Conservation (phyloP, 495 filamentous ascomycete species). For the Coniosporium apollinis region DNA sequence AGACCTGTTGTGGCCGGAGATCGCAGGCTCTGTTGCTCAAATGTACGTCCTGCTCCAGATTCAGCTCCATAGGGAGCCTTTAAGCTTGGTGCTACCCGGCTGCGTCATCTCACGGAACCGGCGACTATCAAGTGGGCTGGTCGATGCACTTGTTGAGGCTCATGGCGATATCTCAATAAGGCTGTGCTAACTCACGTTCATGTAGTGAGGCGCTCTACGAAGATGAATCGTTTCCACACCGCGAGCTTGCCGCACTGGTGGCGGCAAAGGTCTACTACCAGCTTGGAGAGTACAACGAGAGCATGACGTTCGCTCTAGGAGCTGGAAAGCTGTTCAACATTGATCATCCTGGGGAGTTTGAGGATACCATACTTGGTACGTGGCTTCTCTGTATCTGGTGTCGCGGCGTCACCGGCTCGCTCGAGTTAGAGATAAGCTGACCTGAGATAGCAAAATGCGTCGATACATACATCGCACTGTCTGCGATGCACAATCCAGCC, state of each 20-base stretch:
- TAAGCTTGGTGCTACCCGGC: neutral
- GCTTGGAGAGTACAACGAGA: conserved; percentile 95
- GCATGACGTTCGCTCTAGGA: conserved; percentile 93
- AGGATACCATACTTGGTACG: conserved; percentile 87
- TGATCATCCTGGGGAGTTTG: conserved; percentile 83
- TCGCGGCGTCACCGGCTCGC: too few species aligned
- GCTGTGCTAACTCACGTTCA: too few species aligned
- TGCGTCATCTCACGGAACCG: too few species aligned
- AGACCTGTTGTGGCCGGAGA: conserved; percentile 92
- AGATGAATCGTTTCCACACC: conserved; percentile 85
- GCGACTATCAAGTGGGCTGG: too few species aligned
- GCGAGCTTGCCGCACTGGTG: conserved; percentile 84
- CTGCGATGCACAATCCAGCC: conserved; percentile 46
- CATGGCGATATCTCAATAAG: too few species aligned
- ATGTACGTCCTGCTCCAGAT: conserved; percentile 47
- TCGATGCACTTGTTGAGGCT: too few species aligned
- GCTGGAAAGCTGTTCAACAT: conserved; percentile 92
- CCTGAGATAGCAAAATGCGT: conserved; percentile 60
- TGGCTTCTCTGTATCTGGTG: too few species aligned
- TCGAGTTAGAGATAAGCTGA: too few species aligned
- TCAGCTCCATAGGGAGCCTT: neutral
- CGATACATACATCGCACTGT: conserved; percentile 89
- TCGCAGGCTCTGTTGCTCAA: conserved; percentile 75
- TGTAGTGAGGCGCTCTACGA: conserved; percentile 90
- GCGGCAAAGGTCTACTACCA: conserved; percentile 98